Base-by-base conservation (phyloP, 2,329 filamentous ascomycete genomes). In the Chaetomiaceae sp. region DNA sequence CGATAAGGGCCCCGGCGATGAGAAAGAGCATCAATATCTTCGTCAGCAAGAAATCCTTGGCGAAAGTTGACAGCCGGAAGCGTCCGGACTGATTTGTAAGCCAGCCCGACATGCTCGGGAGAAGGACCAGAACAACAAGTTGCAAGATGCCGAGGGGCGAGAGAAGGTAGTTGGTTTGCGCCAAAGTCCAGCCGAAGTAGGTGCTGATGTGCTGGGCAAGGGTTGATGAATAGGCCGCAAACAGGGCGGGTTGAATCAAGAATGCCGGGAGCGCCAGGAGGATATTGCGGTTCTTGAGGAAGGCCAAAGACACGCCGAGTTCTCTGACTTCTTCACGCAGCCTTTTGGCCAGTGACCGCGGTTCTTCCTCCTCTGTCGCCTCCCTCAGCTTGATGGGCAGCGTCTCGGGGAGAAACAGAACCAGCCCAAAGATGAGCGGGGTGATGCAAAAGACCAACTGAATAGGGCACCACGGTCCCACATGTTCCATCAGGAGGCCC, bases 111-210 rank as follows among this genome's bases (percentile, higher is more conserved):
- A 54, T 14, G 18, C 29, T 33, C 0, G 60, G 60, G 3, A 61
- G 30, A 3, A 55, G 25, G 18, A 54, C 41, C 21, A 62, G 51
- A 14, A 60, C 29, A 30, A 52, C 23, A 10, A 62, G 55, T 8
- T 61, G 56, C 2, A 62, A 46, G 5, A 61, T 20, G 18, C 43
- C 25, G 3, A 61, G 49, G 3, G 58, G 58, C 1, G 54, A 50
- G 14, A 62, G 54, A 9, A 55, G 55, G 32, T 61, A 62, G 18
- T 40, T 60, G 9, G 58, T 57, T 36, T 61, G 49, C 0, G 58
- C 58, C 7, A 62, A 34, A 5, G 48, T 61, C 60, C 60, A 62
- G 10, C 57, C 57, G 37, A 62, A 62, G 45, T 61, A 62, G 6
- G 56, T 59, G 54, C 60, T 61, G 18, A 62, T 55, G 30, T 62